Conservation (phyloP, 176 grass and related monocot species). For the Aegilops umbellulata region DNA sequence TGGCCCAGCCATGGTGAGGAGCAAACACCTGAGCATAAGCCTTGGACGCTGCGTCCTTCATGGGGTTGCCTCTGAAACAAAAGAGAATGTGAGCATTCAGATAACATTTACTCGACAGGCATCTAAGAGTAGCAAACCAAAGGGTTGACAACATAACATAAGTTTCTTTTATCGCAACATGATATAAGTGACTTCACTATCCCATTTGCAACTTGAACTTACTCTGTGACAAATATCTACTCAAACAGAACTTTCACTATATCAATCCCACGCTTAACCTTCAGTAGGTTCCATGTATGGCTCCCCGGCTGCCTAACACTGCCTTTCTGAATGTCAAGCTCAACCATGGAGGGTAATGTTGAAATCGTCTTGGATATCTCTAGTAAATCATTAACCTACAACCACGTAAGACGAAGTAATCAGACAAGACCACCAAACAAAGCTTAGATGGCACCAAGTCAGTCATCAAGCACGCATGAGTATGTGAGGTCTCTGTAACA, state of each 20-base stretch:
- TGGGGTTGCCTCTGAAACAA: slow-evolving; percentile 68
- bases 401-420: background rate
- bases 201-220: too few relatives aligned
- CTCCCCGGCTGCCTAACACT: too few relatives aligned
- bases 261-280: too few relatives aligned
- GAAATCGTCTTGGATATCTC: slow-evolving; percentile 74
- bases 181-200: too few relatives aligned
- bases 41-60: slow-evolving; percentile 63
- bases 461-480: too few relatives aligned
- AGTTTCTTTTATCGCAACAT: too few relatives aligned
- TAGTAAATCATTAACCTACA: slow-evolving; percentile 72
- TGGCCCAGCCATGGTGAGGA: slow-evolving; percentile 83
- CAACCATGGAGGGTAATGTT: slow-evolving; percentile 68
- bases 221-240: too few relatives aligned
- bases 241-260: too few relatives aligned
- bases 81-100: background rate
- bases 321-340: slow-evolving; percentile 60
- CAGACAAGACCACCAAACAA: background rate
- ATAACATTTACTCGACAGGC: background rate
- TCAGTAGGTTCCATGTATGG: too few relatives aligned
- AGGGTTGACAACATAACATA: background rate
- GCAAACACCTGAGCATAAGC: slow-evolving; percentile 31
- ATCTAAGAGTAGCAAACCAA: background rate
- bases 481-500: too few relatives aligned
- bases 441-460: too few relatives aligned